phyloP scores from a whole-genome alignment of 768 basidiomycete genomes.

The Imleria badia region DNA sequence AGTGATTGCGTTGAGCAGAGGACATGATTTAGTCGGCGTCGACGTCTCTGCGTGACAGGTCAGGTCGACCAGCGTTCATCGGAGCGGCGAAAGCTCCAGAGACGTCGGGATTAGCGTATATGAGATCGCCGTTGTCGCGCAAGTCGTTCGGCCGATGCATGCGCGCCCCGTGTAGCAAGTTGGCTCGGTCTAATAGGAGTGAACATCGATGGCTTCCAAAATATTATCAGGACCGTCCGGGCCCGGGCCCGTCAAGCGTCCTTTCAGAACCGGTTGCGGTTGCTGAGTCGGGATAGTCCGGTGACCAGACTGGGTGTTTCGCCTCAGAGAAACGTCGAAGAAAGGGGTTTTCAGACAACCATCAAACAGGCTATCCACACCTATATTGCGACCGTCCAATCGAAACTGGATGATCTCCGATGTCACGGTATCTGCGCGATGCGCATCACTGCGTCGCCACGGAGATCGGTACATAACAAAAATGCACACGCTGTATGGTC shows the following conservation, averaged over 20 bases:
- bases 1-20: slow-evolving; percentile 61
- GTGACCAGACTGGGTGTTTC: too few relatives aligned
- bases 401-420: too few relatives aligned
- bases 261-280: too few relatives aligned
- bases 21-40: slow-evolving; percentile 66
- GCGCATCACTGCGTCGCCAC: too few relatives aligned
- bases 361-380: too few relatives aligned
- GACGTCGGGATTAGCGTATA: slow-evolving; percentile 61
- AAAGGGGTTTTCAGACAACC: too few relatives aligned
- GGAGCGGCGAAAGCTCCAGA: slow-evolving; percentile 10
- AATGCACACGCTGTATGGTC: background rate
- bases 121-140: slow-evolving; percentile 70
- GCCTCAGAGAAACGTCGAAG: too few relatives aligned
- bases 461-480: background rate
- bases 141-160: slow-evolving; percentile 71
- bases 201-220: background rate
- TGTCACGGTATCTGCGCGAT: too few relatives aligned
- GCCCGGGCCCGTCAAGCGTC: too few relatives aligned
- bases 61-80: background rate
- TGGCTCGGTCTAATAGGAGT: slow-evolving; percentile 59
- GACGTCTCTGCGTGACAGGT: slow-evolving; percentile 32
- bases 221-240: too few relatives aligned
- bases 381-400: too few relatives aligned
- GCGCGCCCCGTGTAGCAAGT: slow-evolving; percentile 49
- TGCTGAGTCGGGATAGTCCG: too few relatives aligned